Evolutionary conservation across 345 rosid species (phyloP).

Genomic region (Chamaenerion angustifolium): DNA sequence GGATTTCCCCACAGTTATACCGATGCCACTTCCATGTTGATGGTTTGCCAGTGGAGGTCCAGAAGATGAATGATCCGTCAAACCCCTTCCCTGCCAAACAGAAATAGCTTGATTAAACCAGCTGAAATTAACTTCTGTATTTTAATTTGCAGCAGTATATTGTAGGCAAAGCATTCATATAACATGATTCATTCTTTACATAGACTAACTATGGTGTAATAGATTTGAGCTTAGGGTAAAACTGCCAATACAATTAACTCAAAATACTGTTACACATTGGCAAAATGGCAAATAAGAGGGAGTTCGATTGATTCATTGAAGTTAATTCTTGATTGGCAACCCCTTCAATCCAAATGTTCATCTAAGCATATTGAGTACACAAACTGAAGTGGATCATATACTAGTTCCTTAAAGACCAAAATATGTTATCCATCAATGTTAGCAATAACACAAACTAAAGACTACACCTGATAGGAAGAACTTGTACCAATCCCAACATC

Average conservation of each 20-base stretch:
- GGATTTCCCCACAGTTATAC: conserved; percentile 44
- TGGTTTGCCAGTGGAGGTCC: conserved; percentile 63
- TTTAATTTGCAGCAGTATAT: not conserved
- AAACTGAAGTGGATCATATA: no score
- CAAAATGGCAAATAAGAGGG: no score
- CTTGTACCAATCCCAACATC: conserved; percentile 31
- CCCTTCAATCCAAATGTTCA: no score
- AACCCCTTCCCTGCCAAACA: conserved; percentile 39
- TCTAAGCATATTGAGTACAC: not conserved
- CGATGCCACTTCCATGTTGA: conserved; percentile 46
- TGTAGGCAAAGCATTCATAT: not conserved
- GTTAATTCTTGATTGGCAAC: no score
- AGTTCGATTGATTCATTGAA: no score
- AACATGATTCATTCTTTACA: no score
- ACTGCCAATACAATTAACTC: no score
- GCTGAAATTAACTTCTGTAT: not conserved
- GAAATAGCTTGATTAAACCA: not conserved
- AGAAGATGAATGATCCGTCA: conserved; percentile 36
- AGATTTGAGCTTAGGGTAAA: no score
- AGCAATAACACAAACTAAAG: not conserved
- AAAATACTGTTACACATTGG: no score
- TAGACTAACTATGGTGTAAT: no score
- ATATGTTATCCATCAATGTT: not conserved
- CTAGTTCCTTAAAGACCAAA: not conserved
- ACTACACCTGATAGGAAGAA: conserved; percentile 41